Evolutionary conservation across 1,284 basidiomycete species (phyloP), one percentile per base, ranked within the genome.

Genomic region (Chalciporus piperatoides): DNA sequence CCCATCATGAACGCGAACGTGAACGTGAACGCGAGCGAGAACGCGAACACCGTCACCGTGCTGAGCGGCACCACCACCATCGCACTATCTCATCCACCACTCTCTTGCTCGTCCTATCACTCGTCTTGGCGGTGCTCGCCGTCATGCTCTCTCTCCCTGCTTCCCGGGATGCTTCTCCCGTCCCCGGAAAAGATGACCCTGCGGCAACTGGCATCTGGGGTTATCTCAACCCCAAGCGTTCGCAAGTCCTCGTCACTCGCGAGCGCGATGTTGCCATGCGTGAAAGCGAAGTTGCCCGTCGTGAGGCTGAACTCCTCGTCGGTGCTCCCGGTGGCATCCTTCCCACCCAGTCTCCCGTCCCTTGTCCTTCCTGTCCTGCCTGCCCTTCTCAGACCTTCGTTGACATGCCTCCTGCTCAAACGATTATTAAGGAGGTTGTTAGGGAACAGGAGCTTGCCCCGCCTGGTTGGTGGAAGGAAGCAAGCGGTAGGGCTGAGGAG

Each of bases 21-120:
- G 80, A 80, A 55, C 75, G 80, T 47, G 76, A 81, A 53, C 78
- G 81, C 19, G 74, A 63, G 58, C 72, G 72, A 14, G 67, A 70
- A 45, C 72, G 72, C n/a, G 67, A 70, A 46, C 70, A 75, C 30
- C 71, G 75, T 57, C 72, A 72, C 52, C 76, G 77, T 44, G 78
- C 79, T 35, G 78, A 82, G 43, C 74, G 74, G 44, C 83, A 84
- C 61, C 86, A 86, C 62, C 86, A 89, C 55, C 84, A 86, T 59
- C 77, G 89, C 51, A 90, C 88, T 47, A 90, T 91, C 56, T 91
- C 89, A 7, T 90, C 87, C n/a, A 91, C 88, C 0, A 91, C 89
- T 8, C 81, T 91, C 40, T 79, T 91, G 49, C 81, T 91, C 35
- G 86, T 90, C 41, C 78, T 91, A 45, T 90, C 88, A 12, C 82